These are phyloP conservation scores for Astrocystis sublimbata DNA, from an alignment of 495 filamentous ascomycete genomes.

Conservation along the genomic window DNA sequence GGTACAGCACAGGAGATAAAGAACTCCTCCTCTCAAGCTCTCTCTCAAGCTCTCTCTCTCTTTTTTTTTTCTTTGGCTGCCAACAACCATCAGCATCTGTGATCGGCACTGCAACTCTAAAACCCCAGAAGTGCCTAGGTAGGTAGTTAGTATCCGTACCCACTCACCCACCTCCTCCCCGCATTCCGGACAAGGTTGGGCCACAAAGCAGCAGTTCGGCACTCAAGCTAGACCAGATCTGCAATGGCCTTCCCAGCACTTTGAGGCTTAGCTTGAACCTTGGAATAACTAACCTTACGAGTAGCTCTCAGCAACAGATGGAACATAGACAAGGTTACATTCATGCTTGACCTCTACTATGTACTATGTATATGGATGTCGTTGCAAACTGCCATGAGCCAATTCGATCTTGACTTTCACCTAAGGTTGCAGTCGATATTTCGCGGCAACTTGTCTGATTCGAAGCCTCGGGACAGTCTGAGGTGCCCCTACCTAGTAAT, in stretches of 20 bases:
- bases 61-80: no score
- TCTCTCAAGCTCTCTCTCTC: background rate
- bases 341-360: background rate
- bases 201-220: no score
- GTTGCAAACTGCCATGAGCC: conserved; percentile 4
- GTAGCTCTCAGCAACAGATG: background rate
- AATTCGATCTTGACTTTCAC: conserved; percentile 3
- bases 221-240: background rate
- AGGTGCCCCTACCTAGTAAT: background rate
- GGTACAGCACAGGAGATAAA: no score
- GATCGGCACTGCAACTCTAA: conserved; percentile 1
- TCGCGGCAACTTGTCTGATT: background rate
- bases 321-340: conserved; percentile 17
- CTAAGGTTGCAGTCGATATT: conserved; percentile 13
- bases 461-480: background rate
- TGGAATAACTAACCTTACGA: background rate
- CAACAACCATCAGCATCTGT: background rate
- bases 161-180: conserved; percentile 7
- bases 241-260: background rate
- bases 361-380: no score
- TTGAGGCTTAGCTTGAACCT: background rate
- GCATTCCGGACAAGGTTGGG: background rate
- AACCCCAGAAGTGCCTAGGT: no score
- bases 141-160: no score
- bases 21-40: background rate